Evolutionary conservation across 805 yeast genomes (phyloP).

Genomic region (Cyberlindnera petersonii): DNA sequence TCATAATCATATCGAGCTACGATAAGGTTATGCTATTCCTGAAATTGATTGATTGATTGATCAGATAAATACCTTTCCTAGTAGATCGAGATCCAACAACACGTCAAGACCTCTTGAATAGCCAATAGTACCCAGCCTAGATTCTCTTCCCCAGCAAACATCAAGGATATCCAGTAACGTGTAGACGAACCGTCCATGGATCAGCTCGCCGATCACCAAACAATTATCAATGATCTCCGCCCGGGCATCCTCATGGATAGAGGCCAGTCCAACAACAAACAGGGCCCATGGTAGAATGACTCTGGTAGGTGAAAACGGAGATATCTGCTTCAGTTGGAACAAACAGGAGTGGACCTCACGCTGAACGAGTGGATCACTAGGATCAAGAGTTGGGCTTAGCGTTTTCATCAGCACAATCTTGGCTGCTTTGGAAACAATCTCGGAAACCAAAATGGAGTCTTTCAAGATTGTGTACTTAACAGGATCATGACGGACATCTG

Average conservation of each 20-base stretch:
- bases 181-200: constrained; percentile 11
- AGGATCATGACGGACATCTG: constrained; percentile 11
- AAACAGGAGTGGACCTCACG: constrained; percentile 11
- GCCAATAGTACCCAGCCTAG: constrained; percentile 6
- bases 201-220: constrained; percentile 9
- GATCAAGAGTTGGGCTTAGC: constrained; percentile 13
- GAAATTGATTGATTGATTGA: too few relatives aligned
- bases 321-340: constrained; percentile 10
- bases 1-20: too few relatives aligned
- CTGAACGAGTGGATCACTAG: constrained; percentile 14
- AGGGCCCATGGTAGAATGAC: constrained; percentile 12
- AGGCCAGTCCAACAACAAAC: constrained; percentile 10
- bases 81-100: background rate
- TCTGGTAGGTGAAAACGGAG: constrained; percentile 9
- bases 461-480: constrained; percentile 16
- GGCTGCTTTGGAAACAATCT: constrained; percentile 19
- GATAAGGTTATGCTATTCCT: too few relatives aligned
- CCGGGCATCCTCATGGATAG: constrained; percentile 5
- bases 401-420: constrained; percentile 19
- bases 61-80: constrained; percentile 5
- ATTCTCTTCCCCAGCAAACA: constrained; percentile 11
- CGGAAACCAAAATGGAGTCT: constrained; percentile 21
- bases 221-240: constrained; percentile 6
- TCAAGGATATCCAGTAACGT: constrained; percentile 10
- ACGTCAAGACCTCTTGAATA: constrained; percentile 10